Percentiles rank a stretch among this genome's conserved stretches.
These are phyloP conservation scores for Beauveria caledonica DNA, from an alignment of 2,329 filamentous ascomycete genomes.

Conservation along the genomic window DNA sequence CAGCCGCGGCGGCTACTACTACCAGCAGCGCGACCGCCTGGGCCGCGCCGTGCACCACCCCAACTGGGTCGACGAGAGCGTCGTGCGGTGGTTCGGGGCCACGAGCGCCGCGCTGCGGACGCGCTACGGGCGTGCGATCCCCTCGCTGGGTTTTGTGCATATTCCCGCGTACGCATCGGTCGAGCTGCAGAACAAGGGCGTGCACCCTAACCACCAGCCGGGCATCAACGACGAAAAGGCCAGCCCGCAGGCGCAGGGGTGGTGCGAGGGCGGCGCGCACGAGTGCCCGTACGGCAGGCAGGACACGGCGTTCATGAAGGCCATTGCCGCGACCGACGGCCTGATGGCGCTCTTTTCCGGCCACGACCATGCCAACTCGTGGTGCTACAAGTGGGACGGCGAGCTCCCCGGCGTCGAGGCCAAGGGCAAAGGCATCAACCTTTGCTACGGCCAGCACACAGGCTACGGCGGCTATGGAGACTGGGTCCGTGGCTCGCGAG, in stretches of 20 bases:
- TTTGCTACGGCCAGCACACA: slow-evolving; percentile 56
- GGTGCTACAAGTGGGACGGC: slow-evolving; percentile 45
- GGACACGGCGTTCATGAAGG: slow-evolving; percentile 55
- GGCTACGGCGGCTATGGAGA: slow-evolving; percentile 57
- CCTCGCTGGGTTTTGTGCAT: slow-evolving; percentile 41
- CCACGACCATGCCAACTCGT: slow-evolving; percentile 57
- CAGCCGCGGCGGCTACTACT: slow-evolving; percentile 48
- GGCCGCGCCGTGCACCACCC: slow-evolving; percentile 27
- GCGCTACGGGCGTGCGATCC: slow-evolving; percentile 28
- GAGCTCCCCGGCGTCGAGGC: slow-evolving; percentile 26
- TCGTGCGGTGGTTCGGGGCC: slow-evolving; percentile 36
- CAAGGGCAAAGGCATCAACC: slow-evolving; percentile 34
- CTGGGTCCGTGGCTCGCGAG: slow-evolving; percentile 47
- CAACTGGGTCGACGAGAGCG: slow-evolving; percentile 37
- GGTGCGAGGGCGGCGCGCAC: slow-evolving; percentile 32
- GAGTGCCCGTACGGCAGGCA: slow-evolving; percentile 36
- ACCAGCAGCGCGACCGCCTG: slow-evolving; percentile 28
- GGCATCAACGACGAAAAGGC: slow-evolving; percentile 39
- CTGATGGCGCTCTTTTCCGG: slow-evolving; percentile 53
- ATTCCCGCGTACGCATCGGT: slow-evolving; percentile 36
- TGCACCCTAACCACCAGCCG: slow-evolving; percentile 31
- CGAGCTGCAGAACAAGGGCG: slow-evolving; percentile 19
- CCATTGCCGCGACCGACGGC: slow-evolving; percentile 44
- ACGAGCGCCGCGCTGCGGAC: slow-evolving; percentile 23
- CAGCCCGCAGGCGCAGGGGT: slow-evolving; percentile 35